phyloP scores from a whole-genome alignment of 1,284 basidiomycete species.

The Sanghuangporus weigelae region DNA sequence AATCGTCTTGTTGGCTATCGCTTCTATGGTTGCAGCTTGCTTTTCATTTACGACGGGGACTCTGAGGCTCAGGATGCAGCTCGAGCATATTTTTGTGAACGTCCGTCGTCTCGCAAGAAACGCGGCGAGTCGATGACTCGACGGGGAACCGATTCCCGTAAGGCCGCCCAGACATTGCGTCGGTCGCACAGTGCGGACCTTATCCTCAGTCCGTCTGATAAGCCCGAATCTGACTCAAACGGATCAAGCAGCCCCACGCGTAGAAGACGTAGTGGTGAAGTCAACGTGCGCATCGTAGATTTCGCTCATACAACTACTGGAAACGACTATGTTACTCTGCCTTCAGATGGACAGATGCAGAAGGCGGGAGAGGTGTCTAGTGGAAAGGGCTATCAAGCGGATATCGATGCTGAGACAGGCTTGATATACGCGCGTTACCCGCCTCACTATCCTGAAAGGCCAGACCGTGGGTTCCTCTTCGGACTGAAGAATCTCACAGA shows the following conservation, averaged over 20 bases:
- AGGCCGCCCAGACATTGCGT: constrained; percentile 44
- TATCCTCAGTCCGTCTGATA: constrained; percentile 55
- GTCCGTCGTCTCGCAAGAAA: constrained; percentile 65
- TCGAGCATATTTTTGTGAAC: constrained; percentile 53
- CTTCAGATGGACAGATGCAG: constrained; percentile 30
- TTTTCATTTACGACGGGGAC: constrained; percentile 98
- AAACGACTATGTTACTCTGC: constrained; percentile 76
- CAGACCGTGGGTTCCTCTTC: constrained; percentile 92
- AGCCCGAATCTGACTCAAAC: constrained; percentile 30
- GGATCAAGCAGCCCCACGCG: constrained; percentile 27
- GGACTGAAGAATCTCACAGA: constrained; percentile 81
- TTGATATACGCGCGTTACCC: constrained; percentile 85
- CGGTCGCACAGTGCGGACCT: constrained; percentile 75
- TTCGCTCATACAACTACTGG: constrained; percentile 99
- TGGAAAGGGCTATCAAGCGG: constrained; percentile 76
- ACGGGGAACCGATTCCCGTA: constrained; percentile 28
- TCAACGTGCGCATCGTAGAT: constrained; percentile 95
- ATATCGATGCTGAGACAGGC: constrained; percentile 74
- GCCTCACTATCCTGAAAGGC: constrained; percentile 82
- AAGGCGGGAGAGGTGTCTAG: constrained; percentile 38
- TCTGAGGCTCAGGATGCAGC: constrained; percentile 77
- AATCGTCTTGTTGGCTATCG: constrained; percentile 86
- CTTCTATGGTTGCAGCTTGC: constrained; percentile 96
- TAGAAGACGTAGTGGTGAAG: constrained; percentile 70
- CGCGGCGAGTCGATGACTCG: constrained; percentile 76